Evolutionary conservation across 1,284 basidiomycete genomes (phyloP).

Genomic region (Afroboletus lepidellus): DNA sequence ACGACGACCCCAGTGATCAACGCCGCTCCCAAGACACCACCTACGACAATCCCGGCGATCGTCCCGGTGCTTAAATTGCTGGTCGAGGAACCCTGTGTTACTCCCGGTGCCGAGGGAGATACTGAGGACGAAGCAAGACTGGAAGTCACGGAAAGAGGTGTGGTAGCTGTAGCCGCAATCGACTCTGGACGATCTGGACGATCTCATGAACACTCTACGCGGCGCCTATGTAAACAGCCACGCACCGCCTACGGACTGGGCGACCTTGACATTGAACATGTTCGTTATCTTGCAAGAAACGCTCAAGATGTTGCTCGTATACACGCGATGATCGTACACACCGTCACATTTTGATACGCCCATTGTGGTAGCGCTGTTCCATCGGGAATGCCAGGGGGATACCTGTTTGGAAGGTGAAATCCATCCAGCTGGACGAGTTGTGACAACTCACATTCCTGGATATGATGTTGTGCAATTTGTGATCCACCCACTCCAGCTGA

Average conservation of each 20-base stretch:
- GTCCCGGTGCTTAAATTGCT: constrained; percentile 17
- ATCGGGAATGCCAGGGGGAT: too few relatives aligned
- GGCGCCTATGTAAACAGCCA: not conserved
- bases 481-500: not conserved
- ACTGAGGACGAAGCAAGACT: not conserved
- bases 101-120: not conserved
- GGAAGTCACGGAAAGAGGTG: not conserved
- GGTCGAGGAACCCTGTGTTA: not conserved
- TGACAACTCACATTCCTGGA: too few relatives aligned
- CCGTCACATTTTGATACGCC: too few relatives aligned
- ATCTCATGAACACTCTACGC: not conserved
- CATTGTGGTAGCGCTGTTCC: too few relatives aligned
- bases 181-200: not conserved
- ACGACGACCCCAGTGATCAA: constrained; percentile 25
- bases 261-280: too few relatives aligned
- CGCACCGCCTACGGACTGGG: too few relatives aligned
- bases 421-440: too few relatives aligned
- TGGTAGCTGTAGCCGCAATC: not conserved
- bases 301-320: too few relatives aligned
- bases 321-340: too few relatives aligned
- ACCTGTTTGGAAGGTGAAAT: too few relatives aligned
- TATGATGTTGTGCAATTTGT: too few relatives aligned
- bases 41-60: constrained; percentile 39
- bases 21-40: constrained; percentile 35
- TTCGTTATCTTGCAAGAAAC: too few relatives aligned